Evolutionary conservation across 228 moss, liverwort and hornwort species (phyloP), one percentile per base, ranked within the genome.

Genomic region (Sphagnum fallax): DNA sequence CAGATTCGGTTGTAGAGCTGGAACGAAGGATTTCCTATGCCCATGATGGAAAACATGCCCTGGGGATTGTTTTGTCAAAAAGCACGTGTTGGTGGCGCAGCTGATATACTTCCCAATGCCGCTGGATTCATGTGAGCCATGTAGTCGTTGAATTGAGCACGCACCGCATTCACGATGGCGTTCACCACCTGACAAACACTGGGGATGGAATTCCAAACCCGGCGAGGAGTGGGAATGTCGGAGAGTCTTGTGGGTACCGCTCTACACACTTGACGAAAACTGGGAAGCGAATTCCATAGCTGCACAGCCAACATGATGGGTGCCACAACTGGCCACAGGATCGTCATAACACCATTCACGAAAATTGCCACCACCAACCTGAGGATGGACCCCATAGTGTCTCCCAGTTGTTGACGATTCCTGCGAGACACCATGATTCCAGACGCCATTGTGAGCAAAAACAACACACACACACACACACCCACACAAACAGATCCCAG

Each of bases 231-330:
- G 65, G 80, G 78, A 51, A 84, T 48, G 12, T 81, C 84, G 8
- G 60, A 60, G n/a, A 75, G 71, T 52, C 74, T 84, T 64, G 66
- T 69, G 6, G 84, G 81, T 48, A 81, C 61, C 5, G 84, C 65
- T 49, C 67, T 71, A 51, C 73, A 65, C 0, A 78, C 76, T 66
- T 78, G 78, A 3, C 73, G 75, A 10, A 66, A 69, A 64, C 78
- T 84, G 4, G 84, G 84, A 66, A 81, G 78, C 47, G 76, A 73
- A 6, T 76, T 81, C 84, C 81, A 84, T n/a, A 84, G 73, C 67
- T 81, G 81, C 47, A 78, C 50, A 6, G 81, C 81, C 66, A 84
- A 65, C 71, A 70, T 78, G 63, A 84, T 69, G 51, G 81, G 81
- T 58, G 57, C 73, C 60, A 78, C n/a, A 14, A 84, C 57, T 13